phyloP scores from a whole-genome alignment of 2,329 filamentous ascomycete genomes.

The Pestalotiopsis sp. region DNA sequence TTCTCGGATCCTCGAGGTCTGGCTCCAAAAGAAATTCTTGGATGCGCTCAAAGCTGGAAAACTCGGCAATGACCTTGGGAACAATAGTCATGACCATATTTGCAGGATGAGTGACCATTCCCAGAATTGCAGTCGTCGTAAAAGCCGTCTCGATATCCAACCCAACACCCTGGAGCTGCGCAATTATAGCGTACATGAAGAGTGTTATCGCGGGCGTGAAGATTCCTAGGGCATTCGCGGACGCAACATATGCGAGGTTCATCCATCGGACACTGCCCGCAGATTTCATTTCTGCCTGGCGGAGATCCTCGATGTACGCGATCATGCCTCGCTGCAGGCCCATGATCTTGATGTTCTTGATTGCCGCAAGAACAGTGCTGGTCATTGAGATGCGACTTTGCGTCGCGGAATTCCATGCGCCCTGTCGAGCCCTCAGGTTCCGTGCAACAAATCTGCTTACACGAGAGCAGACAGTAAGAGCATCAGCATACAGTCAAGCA shows the following conservation, averaged over 20 bases:
- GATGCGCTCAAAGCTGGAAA: conserved; percentile 39
- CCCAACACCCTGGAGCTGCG: conserved; percentile 17
- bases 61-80: conserved; percentile 33
- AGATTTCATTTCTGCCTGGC: conserved; percentile 34
- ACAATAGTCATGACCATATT: conserved; percentile 47
- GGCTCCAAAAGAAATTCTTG: conserved; percentile 35
- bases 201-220: conserved; percentile 43
- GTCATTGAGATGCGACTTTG: conserved; percentile 38
- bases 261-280: conserved; percentile 40
- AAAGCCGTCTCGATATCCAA: conserved; percentile 41
- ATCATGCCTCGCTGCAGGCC: conserved; percentile 26
- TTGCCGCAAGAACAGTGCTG: conserved; percentile 30
- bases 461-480: conserved; percentile 35
- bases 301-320: conserved; percentile 24
- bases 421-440: conserved; percentile 32
- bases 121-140: conserved; percentile 39
- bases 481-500: neutral
- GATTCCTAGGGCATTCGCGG: conserved; percentile 44
- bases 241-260: conserved; percentile 40
- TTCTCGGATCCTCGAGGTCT: neutral
- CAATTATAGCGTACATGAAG: conserved; percentile 35
- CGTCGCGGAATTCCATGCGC: conserved; percentile 39
- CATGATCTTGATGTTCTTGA: conserved; percentile 41
- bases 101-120: conserved; percentile 42
- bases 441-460: conserved; percentile 38